Conservation (phyloP, 1,284 basidiomycete genomes). For the Pisolithus thermaeus region DNA sequence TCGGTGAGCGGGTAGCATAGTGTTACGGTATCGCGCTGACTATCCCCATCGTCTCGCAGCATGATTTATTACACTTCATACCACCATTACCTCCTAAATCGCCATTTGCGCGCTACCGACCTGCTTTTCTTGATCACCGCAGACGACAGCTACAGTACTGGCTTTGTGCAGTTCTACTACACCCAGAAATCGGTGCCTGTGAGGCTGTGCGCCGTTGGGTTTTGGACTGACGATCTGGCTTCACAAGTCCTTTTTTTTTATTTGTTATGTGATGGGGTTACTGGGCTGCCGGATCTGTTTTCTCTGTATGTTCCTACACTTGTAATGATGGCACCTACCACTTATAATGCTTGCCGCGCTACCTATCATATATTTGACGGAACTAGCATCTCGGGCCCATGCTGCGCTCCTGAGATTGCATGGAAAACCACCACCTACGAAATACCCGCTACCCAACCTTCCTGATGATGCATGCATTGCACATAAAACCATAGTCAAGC, state of each 20-base stretch:
- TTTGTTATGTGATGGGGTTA: not conserved
- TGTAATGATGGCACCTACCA: too few relatives aligned
- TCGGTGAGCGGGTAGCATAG: constrained; percentile 37
- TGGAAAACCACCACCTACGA: too few relatives aligned
- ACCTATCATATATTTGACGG: too few relatives aligned
- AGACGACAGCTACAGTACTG: constrained; percentile 60
- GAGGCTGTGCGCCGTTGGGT: constrained; percentile 62
- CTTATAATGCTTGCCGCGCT: too few relatives aligned
- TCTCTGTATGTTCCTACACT: not conserved
- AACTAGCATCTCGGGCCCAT: too few relatives aligned
- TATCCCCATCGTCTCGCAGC: constrained; percentile 23
- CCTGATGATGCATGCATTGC: too few relatives aligned
- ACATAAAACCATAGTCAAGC: too few relatives aligned
- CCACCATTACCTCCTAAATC: constrained; percentile 67
- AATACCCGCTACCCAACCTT: too few relatives aligned
- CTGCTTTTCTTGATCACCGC: constrained; percentile 67
- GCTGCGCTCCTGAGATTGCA: too few relatives aligned
- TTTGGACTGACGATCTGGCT: constrained; percentile 35
- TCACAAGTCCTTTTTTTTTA: not conserved
- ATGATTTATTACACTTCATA: constrained; percentile 43
- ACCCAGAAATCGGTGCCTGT: constrained; percentile 66
- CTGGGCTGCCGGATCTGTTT: not conserved
- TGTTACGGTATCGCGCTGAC: not conserved
- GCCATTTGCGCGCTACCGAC: constrained; percentile 59
- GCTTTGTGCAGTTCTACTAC: constrained; percentile 60